Evolutionary conservation across 164 flowering plant genomes (phyloP).

Genomic region (Vitis riparia): DNA sequence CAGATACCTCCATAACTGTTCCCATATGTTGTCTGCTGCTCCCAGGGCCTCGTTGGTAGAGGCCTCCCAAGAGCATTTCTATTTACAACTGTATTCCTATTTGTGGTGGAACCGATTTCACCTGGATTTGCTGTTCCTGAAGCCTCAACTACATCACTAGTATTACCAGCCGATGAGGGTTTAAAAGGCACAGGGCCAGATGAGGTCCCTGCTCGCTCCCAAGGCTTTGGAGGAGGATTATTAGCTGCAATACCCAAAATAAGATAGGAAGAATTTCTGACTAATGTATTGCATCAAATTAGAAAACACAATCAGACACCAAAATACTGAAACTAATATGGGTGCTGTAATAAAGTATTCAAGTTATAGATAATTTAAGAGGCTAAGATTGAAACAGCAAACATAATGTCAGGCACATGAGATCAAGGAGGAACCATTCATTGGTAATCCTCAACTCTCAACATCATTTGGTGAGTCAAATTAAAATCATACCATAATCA

Average conservation of each 20-base stretch:
- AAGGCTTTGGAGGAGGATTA: constrained; percentile 74
- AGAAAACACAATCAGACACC: no score
- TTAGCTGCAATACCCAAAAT: constrained; percentile 25
- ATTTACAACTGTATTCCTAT: constrained; percentile 39
- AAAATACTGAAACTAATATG: no score
- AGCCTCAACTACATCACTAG: constrained; percentile 88
- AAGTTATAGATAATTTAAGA: no score
- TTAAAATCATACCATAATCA: no score
- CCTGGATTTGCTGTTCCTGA: constrained; percentile 97
- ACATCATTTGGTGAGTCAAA: no score
- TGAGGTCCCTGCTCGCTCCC: constrained; percentile 69
- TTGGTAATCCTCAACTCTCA: no score
- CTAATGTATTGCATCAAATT: no score
- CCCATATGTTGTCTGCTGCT: constrained; percentile 56
- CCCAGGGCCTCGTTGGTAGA: constrained; percentile 94
- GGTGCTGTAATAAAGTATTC: no score
- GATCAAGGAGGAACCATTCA: no score
- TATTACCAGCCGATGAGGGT: constrained; percentile 77
- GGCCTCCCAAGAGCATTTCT: constrained; percentile 66
- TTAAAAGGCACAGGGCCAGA: constrained; percentile 86
- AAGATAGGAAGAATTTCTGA: no score
- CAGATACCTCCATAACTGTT: constrained; percentile 40
- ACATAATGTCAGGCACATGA: no score
- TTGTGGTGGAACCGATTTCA: constrained; percentile 60
- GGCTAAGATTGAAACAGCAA: no score